Evolutionary conservation across 2,329 filamentous ascomycete species (phyloP), one percentile per base, ranked within the genome.

Genomic region (Ophiostoma quercus): DNA sequence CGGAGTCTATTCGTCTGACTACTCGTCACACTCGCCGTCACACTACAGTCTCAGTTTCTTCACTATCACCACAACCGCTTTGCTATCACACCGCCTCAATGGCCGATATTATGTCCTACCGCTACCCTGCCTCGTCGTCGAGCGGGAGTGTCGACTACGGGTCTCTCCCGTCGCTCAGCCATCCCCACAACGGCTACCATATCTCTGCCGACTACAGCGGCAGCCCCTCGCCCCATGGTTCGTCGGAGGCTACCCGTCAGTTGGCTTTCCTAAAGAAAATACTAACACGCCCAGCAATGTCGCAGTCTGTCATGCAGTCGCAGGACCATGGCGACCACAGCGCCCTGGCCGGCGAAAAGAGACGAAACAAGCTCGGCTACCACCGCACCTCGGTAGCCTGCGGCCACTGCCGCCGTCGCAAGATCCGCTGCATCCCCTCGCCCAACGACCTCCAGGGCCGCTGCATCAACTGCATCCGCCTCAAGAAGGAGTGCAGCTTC

Each of bases 401-500:
- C 82, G 91, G 90, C 70, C 92, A 97, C 78, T 98, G 94, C 78
- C 91, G 94, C 76, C 87, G 92, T 77, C 90, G 94, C 75, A 98
- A 98, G 80, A 98, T 98, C 73, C 86, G 94, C 80, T 98, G 94
- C 79, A 87, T 97, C 68, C 85, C 92, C 62, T 88, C 91, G 9
- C 84, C 87, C 67, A 88, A 89, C 73, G 92, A 96, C 74, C 78
- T 84, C 11, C 87, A 92, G 76, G 88, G 89, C 65, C 89, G 93
- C 73, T 98, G 94, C 80, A 87, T 90, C 73, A 97, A 96, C 81
- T 98, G 94, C 80, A 96, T 97, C 76, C 88, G 93, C 66, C 82
- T 98, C 77, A 96, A 96, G 79, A 97, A 96, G 77, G 92, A 97
- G 74, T 98, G 94, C 80, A 92, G 90, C 77, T 98, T 96, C 80